phyloP scores from a whole-genome alignment of 2,329 filamentous ascomycete species.

The Aspergillus nomiae region DNA sequence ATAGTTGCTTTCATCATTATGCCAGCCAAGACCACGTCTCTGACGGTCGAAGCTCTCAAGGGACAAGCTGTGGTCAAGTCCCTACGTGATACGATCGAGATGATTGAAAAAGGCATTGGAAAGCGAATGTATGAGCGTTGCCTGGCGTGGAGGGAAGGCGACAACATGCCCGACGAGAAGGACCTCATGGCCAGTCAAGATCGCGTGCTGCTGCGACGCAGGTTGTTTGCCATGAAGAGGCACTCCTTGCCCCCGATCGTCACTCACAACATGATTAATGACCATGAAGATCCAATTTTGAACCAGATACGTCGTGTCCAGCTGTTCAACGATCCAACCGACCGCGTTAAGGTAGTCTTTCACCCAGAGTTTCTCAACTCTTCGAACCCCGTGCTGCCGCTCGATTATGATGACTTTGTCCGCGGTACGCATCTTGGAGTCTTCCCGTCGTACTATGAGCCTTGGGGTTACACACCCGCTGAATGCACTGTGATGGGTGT shows the following conservation, averaged over 20 bases:
- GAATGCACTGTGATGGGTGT: constrained; percentile 99
- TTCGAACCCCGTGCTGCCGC: constrained; percentile 87
- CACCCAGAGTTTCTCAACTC: constrained; percentile 98
- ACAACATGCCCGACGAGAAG: constrained; percentile 92
- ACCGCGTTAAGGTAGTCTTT: constrained; percentile 97
- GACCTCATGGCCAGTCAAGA: constrained; percentile 91
- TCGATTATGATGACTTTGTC: constrained; percentile 99
- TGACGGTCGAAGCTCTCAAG: constrained; percentile 93
- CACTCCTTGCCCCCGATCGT: constrained; percentile 89
- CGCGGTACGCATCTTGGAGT: constrained; percentile 94
- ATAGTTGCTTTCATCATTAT: constrained; percentile 98
- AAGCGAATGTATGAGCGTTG: constrained; percentile 94
- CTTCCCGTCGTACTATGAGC: constrained; percentile 98
- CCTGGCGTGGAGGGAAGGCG: constrained; percentile 92
- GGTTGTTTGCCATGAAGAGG: constrained; percentile 96
- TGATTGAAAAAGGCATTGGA: constrained; percentile 90
- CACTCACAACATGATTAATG: constrained; percentile 98
- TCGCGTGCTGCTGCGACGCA: constrained; percentile 84
- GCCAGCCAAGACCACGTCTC: constrained; percentile 92
- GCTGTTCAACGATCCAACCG: constrained; percentile 92
- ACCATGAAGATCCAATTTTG: constrained; percentile 87
- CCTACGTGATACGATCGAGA: constrained; percentile 85
- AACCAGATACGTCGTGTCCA: constrained; percentile 96
- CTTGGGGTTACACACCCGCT: constrained; percentile 97
- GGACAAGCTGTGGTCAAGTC: constrained; percentile 98